Evolutionary conservation across 805 yeast species (phyloP).

Genomic region (Ogataea paraovalis): DNA sequence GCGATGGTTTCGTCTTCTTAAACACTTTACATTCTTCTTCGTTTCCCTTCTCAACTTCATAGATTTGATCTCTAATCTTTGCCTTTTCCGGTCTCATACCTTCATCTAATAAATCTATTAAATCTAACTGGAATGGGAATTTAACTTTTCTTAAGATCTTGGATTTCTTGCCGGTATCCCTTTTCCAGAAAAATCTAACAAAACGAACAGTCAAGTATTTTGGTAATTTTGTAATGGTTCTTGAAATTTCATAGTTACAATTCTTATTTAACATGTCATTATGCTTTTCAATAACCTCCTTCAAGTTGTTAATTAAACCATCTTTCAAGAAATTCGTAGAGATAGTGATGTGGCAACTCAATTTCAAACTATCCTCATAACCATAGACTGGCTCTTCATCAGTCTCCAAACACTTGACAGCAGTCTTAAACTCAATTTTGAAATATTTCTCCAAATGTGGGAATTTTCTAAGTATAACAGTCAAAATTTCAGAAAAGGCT

Average conservation of each 20-base stretch:
- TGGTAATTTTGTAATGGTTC: constrained; percentile 73
- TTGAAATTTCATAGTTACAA: constrained; percentile 61
- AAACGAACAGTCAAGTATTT: constrained; percentile 85
- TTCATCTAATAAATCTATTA: constrained; percentile 82
- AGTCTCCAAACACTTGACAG: constrained; percentile 54
- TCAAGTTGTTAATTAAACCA: constrained; percentile 72
- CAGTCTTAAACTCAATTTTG: constrained; percentile 59
- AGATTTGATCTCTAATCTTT: constrained; percentile 70
- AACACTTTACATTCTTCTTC: constrained; percentile 69
- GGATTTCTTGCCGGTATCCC: constrained; percentile 84
- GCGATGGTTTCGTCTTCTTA: constrained; percentile 51
- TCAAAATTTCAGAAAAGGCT: constrained; percentile 75
- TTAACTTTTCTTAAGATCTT: constrained; percentile 91
- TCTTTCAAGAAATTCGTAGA: constrained; percentile 84
- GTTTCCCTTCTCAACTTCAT: constrained; percentile 70
- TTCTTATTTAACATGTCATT: constrained; percentile 66
- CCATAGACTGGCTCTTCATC: constrained; percentile 44
- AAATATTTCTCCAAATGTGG: constrained; percentile 56
- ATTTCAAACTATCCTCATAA: constrained; percentile 60
- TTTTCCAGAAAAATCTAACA: constrained; percentile 94
- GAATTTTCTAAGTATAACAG: constrained; percentile 43
- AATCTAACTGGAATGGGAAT: constrained; percentile 90
- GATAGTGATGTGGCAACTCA: constrained; percentile 85
- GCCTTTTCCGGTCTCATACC: constrained; percentile 63
- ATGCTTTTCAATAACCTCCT: constrained; percentile 73